Conservation (phyloP, 2,329 filamentous ascomycete genomes). For the Microdochium trichocladiopsis region DNA sequence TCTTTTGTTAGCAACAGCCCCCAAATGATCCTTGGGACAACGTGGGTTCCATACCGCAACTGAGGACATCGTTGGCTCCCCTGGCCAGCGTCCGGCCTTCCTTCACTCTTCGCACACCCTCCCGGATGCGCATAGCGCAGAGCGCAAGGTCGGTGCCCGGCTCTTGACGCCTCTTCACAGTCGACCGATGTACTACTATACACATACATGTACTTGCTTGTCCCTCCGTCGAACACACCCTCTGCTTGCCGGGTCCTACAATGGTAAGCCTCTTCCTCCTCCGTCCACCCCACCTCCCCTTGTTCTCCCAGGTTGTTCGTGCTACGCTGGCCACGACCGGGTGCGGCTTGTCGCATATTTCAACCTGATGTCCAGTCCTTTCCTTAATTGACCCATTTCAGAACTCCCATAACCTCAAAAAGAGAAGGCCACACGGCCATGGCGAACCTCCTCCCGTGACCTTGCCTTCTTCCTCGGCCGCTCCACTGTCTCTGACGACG, state of each 20-base stretch:
- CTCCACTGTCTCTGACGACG: constrained; percentile 6
- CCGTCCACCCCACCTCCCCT: constrained; percentile 11
- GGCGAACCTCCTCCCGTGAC: constrained; percentile 27
- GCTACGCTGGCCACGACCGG: constrained; percentile 10
- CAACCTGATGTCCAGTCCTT: constrained; percentile 12
- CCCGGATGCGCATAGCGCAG: constrained; percentile 17
- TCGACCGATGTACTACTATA: constrained; percentile 13
- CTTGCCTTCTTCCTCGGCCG: constrained; percentile 16
- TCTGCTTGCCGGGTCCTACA: constrained; percentile 8
- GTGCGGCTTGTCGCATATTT: constrained; percentile 19
- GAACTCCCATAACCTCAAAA: constrained; percentile 32
- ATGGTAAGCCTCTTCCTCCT: constrained; percentile 27
- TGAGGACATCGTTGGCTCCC: background rate
- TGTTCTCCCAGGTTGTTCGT: constrained; percentile 10
- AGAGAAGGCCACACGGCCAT: constrained; percentile 33
- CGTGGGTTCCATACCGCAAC: background rate
- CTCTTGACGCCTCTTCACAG: constrained; percentile 9
- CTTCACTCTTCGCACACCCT: constrained; percentile 17
- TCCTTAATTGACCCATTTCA: constrained; percentile 24
- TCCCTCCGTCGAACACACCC: constrained; percentile 24
- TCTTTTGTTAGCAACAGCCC: no score
- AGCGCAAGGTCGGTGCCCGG: constrained; percentile 16
- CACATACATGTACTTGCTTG: constrained; percentile 17
- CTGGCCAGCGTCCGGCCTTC: background rate
- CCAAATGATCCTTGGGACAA: background rate